Percentiles rank a stretch among this genome's conserved stretches.
phyloP scores from a whole-genome alignment of 768 basidiomycete species.

The Mycena vulgaris region DNA sequence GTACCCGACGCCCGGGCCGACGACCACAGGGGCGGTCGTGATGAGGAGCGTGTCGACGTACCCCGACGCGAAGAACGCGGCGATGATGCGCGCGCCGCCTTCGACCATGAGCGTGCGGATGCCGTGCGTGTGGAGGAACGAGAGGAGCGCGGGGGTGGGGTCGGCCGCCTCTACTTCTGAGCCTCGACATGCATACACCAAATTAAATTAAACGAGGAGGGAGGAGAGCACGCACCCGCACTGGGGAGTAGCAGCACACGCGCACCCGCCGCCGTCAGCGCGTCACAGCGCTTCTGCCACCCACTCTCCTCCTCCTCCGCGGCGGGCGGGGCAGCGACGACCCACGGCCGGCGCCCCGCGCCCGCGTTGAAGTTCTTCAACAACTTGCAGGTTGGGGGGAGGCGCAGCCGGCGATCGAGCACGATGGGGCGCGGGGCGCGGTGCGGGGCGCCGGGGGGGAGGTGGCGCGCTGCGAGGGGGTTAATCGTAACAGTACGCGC shows the following conservation, averaged over 20 bases:
- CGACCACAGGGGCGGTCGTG: slow-evolving; percentile 89
- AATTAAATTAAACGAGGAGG: neutral
- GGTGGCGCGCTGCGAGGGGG: slow-evolving; percentile 63
- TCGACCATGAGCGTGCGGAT: slow-evolving; percentile 93
- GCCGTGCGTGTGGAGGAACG: slow-evolving; percentile 65
- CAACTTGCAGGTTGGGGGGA: slow-evolving; percentile 78
- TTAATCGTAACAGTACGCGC: neutral
- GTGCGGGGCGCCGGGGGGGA: slow-evolving; percentile 53
- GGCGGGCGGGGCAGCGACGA: slow-evolving; percentile 57
- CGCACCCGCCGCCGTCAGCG: slow-evolving; percentile 78
- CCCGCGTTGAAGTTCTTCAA: slow-evolving; percentile 74
- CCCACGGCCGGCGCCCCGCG: slow-evolving; percentile 79
- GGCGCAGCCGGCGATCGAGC: slow-evolving; percentile 82
- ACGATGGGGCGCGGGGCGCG: slow-evolving; percentile 87
- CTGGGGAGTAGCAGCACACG: slow-evolving; percentile 70
- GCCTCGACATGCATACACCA: too few relatives aligned
- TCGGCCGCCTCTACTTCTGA: neutral
- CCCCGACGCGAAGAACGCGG: slow-evolving; percentile 69
- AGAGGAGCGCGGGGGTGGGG: slow-evolving; percentile 58
- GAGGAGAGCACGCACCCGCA: slow-evolving; percentile 23
- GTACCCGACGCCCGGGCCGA: slow-evolving; percentile 85
- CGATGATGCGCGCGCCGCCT: slow-evolving; percentile 90
- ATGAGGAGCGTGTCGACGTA: slow-evolving; percentile 83
- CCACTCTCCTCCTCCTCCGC: slow-evolving; percentile 36
- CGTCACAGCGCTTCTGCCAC: slow-evolving; percentile 54